Percentiles rank a stretch among this genome's conserved stretches.
These are phyloP conservation scores for Arthrinium phaeospermum DNA, from an alignment of 2,329 filamentous ascomycete genomes.

Conservation along the genomic window DNA sequence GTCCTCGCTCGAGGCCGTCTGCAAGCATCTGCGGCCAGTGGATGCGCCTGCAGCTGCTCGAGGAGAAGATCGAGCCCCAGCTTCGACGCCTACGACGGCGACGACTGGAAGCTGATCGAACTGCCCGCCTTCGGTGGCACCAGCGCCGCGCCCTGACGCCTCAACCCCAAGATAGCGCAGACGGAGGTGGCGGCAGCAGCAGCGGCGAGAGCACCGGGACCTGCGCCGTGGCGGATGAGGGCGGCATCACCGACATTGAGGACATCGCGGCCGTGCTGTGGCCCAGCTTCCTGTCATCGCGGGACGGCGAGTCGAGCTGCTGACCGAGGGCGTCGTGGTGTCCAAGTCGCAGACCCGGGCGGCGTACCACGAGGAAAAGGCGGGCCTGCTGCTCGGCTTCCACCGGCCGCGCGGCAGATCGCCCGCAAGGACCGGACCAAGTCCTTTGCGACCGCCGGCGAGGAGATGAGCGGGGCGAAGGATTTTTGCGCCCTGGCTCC, in stretches of 20 bases:
- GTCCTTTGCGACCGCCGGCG: constrained; percentile 22
- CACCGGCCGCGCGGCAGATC: constrained; percentile 23
- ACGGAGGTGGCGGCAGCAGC: not conserved
- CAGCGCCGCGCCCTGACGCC: not conserved
- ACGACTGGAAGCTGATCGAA: not conserved
- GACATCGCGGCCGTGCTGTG: constrained; percentile 21
- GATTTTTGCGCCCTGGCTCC: constrained; percentile 21
- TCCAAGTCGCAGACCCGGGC: constrained; percentile 21
- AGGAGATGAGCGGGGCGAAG: constrained; percentile 4
- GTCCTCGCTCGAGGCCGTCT: not conserved
- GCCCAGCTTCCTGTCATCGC: constrained; percentile 23
- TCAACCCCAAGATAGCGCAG: not conserved
- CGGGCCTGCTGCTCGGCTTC: constrained; percentile 18
- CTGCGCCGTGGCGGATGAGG: not conserved
- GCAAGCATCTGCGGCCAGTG: constrained; percentile 10
- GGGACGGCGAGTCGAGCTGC: constrained; percentile 22
- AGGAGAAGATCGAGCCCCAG: constrained; percentile 12
- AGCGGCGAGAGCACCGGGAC: not conserved
- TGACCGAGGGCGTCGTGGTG: constrained; percentile 23
- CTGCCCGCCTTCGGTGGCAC: not conserved
- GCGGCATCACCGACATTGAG: constrained; percentile 19
- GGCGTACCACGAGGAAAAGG: constrained; percentile 23
- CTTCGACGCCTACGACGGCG: constrained; percentile 4
- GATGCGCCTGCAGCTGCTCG: constrained; percentile 12
- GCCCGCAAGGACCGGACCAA: constrained; percentile 22